Evolutionary conservation across 805 yeast genomes (phyloP).

Genomic region (Ogataea methylovora): DNA sequence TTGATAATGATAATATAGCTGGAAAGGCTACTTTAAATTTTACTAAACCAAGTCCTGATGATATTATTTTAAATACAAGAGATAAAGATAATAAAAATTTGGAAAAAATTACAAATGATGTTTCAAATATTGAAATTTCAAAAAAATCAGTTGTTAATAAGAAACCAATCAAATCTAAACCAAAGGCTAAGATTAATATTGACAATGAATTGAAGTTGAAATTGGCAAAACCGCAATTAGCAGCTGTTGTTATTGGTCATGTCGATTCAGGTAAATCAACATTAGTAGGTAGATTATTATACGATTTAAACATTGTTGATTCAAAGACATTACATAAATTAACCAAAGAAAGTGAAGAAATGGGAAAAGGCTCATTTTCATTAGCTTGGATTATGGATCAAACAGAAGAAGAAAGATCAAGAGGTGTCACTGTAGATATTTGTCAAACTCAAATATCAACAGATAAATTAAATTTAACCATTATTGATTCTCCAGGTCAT

Average conservation of each 20-base stretch:
- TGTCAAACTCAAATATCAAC: slow-evolving; percentile 65
- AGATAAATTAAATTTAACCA: slow-evolving; percentile 44
- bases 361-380: slow-evolving; percentile 75
- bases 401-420: slow-evolving; percentile 61
- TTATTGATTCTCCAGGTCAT: slow-evolving; percentile 84
- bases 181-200: slow-evolving; percentile 37
- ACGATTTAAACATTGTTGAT: slow-evolving; percentile 61
- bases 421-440: slow-evolving; percentile 78
- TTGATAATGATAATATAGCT: slow-evolving; percentile 22
- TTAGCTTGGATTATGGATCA: slow-evolving; percentile 85
- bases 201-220: slow-evolving; percentile 28
- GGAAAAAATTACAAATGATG: slow-evolving; percentile 18
- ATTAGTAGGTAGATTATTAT: slow-evolving; percentile 63
- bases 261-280: slow-evolving; percentile 86
- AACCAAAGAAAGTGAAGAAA: slow-evolving; percentile 54
- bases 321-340: slow-evolving; percentile 55
- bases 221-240: slow-evolving; percentile 43
- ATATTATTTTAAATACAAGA: slow-evolving; percentile 55
- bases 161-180: slow-evolving; percentile 24
- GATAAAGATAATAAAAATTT: slow-evolving; percentile 15
- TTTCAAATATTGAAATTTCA: slow-evolving; percentile 14
- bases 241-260: slow-evolving; percentile 81
- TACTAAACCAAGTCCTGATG: slow-evolving; percentile 77
- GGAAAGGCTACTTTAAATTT: slow-evolving; percentile 47
- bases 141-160: not conserved